Percentiles rank a stretch among this genome's conserved stretches.
Evolutionary conservation across 23 red algal genomes (phyloP).

Genomic region (Gracilaria gracilis): DNA sequence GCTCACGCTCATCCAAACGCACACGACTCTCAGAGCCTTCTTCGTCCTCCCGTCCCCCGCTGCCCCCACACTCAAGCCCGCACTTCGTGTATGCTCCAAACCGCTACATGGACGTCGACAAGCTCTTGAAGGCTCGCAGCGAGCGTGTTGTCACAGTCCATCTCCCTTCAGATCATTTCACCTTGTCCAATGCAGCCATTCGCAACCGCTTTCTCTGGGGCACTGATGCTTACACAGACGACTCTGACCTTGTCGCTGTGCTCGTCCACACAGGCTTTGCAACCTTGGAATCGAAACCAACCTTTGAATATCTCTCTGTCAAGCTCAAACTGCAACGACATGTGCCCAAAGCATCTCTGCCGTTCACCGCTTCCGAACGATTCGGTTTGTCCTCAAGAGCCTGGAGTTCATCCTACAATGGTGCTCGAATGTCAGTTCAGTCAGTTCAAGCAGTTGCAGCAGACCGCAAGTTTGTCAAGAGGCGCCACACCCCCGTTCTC

Average conservation of each 20-base stretch:
- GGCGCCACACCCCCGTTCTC: background rate
- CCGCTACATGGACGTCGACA: slow-evolving; percentile 7
- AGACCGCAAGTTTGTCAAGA: background rate
- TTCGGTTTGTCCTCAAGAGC: slow-evolving; percentile 22
- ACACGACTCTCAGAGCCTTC: background rate
- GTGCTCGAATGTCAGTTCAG: slow-evolving; percentile 11
- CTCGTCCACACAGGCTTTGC: slow-evolving; percentile 69
- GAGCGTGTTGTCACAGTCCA: slow-evolving; percentile 21
- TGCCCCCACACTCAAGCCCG: background rate
- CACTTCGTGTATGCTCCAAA: slow-evolving; percentile 40
- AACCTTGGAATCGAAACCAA: background rate
- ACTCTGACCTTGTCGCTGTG: slow-evolving; percentile 78
- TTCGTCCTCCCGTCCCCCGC: background rate
- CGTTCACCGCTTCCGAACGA: slow-evolving; percentile 4
- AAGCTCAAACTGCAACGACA: slow-evolving; percentile 15
- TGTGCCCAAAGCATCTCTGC: background rate
- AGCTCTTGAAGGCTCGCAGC: background rate
- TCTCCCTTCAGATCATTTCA: slow-evolving; percentile 70
- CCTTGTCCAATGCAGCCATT: slow-evolving; percentile 44
- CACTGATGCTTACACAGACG: slow-evolving; percentile 61
- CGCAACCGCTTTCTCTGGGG: slow-evolving; percentile 74
- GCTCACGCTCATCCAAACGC: background rate
- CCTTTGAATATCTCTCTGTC: slow-evolving; percentile 23
- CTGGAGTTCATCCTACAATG: slow-evolving; percentile 40
- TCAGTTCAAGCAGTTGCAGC: slow-evolving; percentile 19